Base-by-base conservation (phyloP, 2,329 filamentous ascomycete species). In the Chaetomium strumarium region DNA sequence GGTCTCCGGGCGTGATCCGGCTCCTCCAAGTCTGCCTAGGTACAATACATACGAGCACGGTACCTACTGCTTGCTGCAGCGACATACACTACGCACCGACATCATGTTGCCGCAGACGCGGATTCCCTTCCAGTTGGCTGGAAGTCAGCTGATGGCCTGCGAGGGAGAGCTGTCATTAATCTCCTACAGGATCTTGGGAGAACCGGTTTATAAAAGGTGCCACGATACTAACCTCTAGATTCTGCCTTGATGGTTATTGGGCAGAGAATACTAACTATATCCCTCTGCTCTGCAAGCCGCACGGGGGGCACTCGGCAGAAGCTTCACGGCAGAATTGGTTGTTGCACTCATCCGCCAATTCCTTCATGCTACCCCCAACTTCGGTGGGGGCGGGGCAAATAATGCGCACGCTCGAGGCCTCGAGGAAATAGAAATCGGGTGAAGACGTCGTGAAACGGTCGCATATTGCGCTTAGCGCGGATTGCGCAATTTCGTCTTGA, bases 381-480 rank as follows among this genome's bases (percentile, higher is more conserved):
- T 45, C 39, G 40, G 40, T 47, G 49, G 48, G 48, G 52, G 48
- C 34, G 44, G 44, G 43, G 52, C 37, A 36, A 14, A 11, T 17
- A 30, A 12, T 19, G 33, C 12, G 31, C 39, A 37, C 52, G 38
- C 42, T 50, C 16, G 17, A 17, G 46, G 43, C 31, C 46, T 29
- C 16, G 30, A 41, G 24, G 20, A 24, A 24, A 24, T 4, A 4
- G 7, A 24, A 24, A 4, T 24, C 24, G 24, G 24, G 24, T 24
- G 24, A 24, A 24, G n/a, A n/a, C n/a, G 14, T 11, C 24, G 33
- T 13, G 31, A 38, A 24, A 43, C 10, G 36, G 47, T 24, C 33
- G 37, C 34, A 46, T 29, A 14, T 44, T n/a, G 44, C 44, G 44
- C 48, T 45, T 54, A 51, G 43, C 52, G 48, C 52, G 48, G 52